Evolutionary conservation across 805 yeast species (phyloP).

Genomic region (Blastobotrys mokoenaii): DNA sequence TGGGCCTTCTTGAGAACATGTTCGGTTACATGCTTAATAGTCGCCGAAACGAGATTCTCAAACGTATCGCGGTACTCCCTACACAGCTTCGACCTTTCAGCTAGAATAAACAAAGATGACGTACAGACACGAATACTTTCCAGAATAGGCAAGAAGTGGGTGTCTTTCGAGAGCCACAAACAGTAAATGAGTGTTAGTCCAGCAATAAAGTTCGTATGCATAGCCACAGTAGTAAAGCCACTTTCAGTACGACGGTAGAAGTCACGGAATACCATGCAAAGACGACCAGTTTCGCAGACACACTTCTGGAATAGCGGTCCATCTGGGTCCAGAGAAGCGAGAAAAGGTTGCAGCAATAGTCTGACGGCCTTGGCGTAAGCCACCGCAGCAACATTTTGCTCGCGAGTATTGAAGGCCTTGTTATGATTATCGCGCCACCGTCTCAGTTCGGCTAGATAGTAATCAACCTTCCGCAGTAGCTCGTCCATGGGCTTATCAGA

Average conservation of each 20-base stretch:
- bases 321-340: constrained; percentile 53
- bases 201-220: constrained; percentile 60
- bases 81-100: constrained; percentile 57
- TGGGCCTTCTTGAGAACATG: background rate
- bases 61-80: constrained; percentile 56
- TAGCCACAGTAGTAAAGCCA: constrained; percentile 59
- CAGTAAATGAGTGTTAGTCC: constrained; percentile 62
- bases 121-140: constrained; percentile 63
- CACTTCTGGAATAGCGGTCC: constrained; percentile 55
- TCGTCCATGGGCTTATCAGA: constrained; percentile 22
- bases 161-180: constrained; percentile 57
- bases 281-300: constrained; percentile 65
- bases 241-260: constrained; percentile 53
- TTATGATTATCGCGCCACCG: constrained; percentile 42
- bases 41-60: constrained; percentile 58
- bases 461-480: constrained; percentile 44
- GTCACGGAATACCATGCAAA: constrained; percentile 54
- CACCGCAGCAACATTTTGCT: constrained; percentile 49
- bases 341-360: constrained; percentile 52
- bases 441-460: constrained; percentile 45
- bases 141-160: constrained; percentile 30
- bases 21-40: constrained; percentile 47
- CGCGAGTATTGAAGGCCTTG: constrained; percentile 27
- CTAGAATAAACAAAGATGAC: constrained; percentile 54
- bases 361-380: constrained; percentile 56